A percentile compares a stretch with the other conserved stretches of the same genome.
Conservation (phyloP, 805 yeast genomes). For the Kluyveromyces wickerhamii region DNA sequence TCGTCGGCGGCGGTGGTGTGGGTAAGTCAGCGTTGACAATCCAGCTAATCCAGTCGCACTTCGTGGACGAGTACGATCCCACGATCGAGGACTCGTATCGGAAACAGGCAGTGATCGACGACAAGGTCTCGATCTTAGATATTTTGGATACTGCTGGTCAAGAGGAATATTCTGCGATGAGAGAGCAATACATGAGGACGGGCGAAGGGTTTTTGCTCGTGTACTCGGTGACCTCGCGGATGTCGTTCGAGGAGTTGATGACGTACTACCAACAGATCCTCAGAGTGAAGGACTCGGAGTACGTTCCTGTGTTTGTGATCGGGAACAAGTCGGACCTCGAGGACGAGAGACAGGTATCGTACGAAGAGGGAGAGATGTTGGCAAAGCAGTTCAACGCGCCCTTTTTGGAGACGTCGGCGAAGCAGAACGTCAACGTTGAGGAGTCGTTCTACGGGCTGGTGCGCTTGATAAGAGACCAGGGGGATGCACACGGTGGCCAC, state of each 20-base stretch:
- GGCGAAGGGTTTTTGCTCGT: slow-evolving; percentile 92
- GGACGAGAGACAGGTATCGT: slow-evolving; percentile 64
- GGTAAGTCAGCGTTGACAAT: slow-evolving; percentile 96
- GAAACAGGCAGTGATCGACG: slow-evolving; percentile 79
- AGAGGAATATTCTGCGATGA: slow-evolving; percentile 90
- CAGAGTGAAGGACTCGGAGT: slow-evolving; percentile 67
- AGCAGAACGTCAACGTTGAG: slow-evolving; percentile 83
- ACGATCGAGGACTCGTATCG: slow-evolving; percentile 91
- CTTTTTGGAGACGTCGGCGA: slow-evolving; percentile 90
- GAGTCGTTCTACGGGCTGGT: slow-evolving; percentile 69
- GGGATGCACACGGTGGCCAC: slow-evolving; percentile 11
- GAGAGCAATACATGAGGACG: slow-evolving; percentile 92
- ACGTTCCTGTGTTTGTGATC: slow-evolving; percentile 71
- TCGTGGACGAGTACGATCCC: slow-evolving; percentile 97
- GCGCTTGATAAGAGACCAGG: slow-evolving; percentile 42
- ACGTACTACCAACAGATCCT: slow-evolving; percentile 73
- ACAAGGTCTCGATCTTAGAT: slow-evolving; percentile 69
- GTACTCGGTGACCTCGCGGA: slow-evolving; percentile 77
- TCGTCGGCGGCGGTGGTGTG: slow-evolving; percentile 98
- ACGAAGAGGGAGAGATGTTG: slow-evolving; percentile 52
- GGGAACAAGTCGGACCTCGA: slow-evolving; percentile 77
- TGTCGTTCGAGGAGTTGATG: slow-evolving; percentile 76
- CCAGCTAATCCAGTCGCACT: slow-evolving; percentile 88
- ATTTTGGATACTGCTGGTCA: slow-evolving; percentile 98
- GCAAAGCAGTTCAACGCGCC: slow-evolving; percentile 61